A percentile compares a stretch with the other conserved stretches of the same genome.
These are phyloP conservation scores for Fonsecaea multimorphosa DNA, from an alignment of 2,329 filamentous ascomycete genomes.

Conservation along the genomic window DNA sequence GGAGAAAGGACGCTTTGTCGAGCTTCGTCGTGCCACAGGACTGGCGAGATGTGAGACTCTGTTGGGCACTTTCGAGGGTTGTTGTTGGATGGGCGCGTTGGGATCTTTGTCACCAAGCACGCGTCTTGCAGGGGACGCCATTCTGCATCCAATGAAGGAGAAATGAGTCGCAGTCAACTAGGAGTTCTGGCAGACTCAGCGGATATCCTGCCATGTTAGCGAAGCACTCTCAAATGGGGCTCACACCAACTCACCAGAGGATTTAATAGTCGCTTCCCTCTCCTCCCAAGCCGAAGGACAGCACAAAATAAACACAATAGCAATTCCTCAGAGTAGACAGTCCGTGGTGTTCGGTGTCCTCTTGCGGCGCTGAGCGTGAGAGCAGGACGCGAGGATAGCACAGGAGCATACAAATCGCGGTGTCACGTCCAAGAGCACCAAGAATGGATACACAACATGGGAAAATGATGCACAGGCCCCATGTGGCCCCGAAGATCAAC, in stretches of 20 bases:
- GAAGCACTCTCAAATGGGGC: neutral
- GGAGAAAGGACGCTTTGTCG: conserved; percentile 21
- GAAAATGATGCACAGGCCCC: neutral
- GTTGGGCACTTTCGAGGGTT: conserved; percentile 20
- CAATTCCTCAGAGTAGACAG: neutral
- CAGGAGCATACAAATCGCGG: conserved; percentile 9
- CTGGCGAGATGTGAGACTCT: conserved; percentile 7
- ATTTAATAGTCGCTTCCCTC: neutral
- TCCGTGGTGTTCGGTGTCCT: neutral
- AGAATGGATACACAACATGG: conserved; percentile 16
- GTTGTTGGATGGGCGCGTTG: conserved; percentile 34
- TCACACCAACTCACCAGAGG: conserved; percentile 2
- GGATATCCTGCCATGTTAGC: neutral
- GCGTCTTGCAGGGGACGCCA: conserved; percentile 34
- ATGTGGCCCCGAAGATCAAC: neutral
- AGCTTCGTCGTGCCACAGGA: conserved; percentile 6
- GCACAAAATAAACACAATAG: neutral
- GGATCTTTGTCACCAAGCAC: conserved; percentile 39
- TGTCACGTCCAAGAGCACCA: conserved; percentile 14
- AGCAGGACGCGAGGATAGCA: neutral
- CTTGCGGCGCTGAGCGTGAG: neutral
- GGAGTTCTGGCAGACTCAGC: neutral
- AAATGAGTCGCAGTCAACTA: neutral
- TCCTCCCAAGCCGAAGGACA: neutral
- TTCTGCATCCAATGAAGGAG: conserved; percentile 13